Conservation (phyloP, 2,329 filamentous ascomycete genomes). For the Fusarium caatingaense region DNA sequence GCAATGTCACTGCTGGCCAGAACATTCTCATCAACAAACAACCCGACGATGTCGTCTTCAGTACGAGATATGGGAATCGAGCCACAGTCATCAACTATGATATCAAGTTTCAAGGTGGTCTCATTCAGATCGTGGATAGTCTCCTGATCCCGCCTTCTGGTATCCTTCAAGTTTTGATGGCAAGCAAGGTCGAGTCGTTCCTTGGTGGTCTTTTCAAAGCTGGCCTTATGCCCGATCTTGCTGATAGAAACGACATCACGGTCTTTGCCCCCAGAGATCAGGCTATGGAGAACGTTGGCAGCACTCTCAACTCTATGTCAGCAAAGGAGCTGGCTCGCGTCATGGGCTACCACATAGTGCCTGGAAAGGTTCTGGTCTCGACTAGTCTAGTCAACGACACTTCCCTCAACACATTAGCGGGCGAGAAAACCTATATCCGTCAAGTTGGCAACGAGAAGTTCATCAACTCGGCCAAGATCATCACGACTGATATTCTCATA, state of each 20-base stretch:
- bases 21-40: conserved; percentile 60
- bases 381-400: conserved; percentile 51
- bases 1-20: conserved; percentile 63
- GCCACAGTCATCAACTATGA: conserved; percentile 57
- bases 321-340: conserved; percentile 61
- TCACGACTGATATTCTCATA: conserved; percentile 64
- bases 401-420: conserved; percentile 51
- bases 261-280: conserved; percentile 72
- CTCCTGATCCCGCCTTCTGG: conserved; percentile 61
- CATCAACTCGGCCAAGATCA: conserved; percentile 65
- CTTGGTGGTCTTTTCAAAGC: conserved; percentile 50
- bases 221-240: conserved; percentile 54
- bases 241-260: conserved; percentile 61
- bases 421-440: conserved; percentile 53
- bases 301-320: conserved; percentile 60
- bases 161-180: conserved; percentile 62
- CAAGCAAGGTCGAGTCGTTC: conserved; percentile 58
- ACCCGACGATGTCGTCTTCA: conserved; percentile 58
- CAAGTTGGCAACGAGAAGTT: conserved; percentile 59
- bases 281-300: conserved; percentile 69
- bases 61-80: conserved; percentile 60
- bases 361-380: conserved; percentile 65
- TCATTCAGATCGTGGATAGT: conserved; percentile 65
- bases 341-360: conserved; percentile 73
- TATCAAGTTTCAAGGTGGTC: conserved; percentile 60